Evolutionary conservation across 805 yeast genomes (phyloP), one percentile per base, ranked within the genome.

Genomic region (Jamesozyma jinghongensis): DNA sequence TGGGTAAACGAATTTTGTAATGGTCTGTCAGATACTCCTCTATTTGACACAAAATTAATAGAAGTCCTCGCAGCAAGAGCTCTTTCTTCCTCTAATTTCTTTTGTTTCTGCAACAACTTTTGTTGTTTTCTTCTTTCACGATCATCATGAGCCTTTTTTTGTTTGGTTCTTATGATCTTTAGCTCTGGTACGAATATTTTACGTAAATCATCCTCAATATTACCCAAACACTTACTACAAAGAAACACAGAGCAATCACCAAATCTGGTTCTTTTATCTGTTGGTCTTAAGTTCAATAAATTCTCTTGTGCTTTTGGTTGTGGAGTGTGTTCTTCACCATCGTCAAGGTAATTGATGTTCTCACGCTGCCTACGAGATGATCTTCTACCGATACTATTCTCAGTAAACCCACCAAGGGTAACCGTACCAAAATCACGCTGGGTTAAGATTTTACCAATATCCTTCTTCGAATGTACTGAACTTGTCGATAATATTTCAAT

Each of bases 71-170:
- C 10, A 7, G 26, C 10, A 7, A 22, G 6, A 4, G 27, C 27
- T 31, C 37, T 38, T 18, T 40, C 38, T 18, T 32, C 30, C 30
- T 36, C 32, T 10, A 22, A 22, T 22, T 22, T 22, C 26, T 22
- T 22, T 29, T 44, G 44, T 34, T 47, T 52, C 36, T 49, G 53
- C 11, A 28, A 20, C 8, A 50, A 52, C 34, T 56, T 56, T 19
- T 45, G 40, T 37, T 40, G 44, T 32, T 54, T 54, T 36, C 61
- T 50, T 34, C 45, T 51, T 37, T 57, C 62, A 18, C 56, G 52
- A 25, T 59, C 61, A 33, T 56, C 55, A 20, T 47, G 53, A 27
- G 45, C 49, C 30, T 50, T 54, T 32, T 46, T 50, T 40, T 55
- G 54, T 28, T 51, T 53, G 7, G 40, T 40, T 31, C 61, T 49